Evolutionary conservation across 2,329 filamentous ascomycete species (phyloP), one percentile per base, ranked within the genome.

Genomic region (Pyrenochaeta sp.): DNA sequence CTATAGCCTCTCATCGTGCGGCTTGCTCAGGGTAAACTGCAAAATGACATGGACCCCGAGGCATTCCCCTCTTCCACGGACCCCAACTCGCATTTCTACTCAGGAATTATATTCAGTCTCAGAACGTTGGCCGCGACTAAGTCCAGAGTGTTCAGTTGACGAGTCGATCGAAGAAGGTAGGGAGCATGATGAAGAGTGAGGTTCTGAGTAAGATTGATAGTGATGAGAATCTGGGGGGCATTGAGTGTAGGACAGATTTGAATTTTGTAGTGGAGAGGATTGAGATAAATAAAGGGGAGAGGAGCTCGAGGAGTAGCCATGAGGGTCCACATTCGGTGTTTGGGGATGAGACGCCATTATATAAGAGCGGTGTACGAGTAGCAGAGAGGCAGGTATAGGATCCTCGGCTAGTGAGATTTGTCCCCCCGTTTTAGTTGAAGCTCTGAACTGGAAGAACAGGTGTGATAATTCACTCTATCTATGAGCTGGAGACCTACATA

Each of bases 1-100:
- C 70, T 53, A 79, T 79, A 75, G 76, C 77, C 6, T 72, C 73
- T 79, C 7, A 76, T 79, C 50, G 72, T 72, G 7, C 72, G 71
- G 36, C 66, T 76, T 33, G 74, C 74, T 1, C 58, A 64, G 39
- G 68, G 72, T 14, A 65, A 60, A 27, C 37, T 61, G 2, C 61
- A 71, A 37, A 72, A 69, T 42, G 71, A 72, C 43, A 67, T 67
- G 58, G 45, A 61, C 32, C 44, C 60, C 12, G 55, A 63, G 15
- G 48, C 54, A 2, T 61, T 51, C 20, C 67, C 58, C 39, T 63
- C 23, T 9, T 4, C 62, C 20, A 62, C 58, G 3, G 56, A 60
- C 3, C 60, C 58, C 0, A 40, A 39, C 2, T 66, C 64, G 2
- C 58, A 64, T n/a, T 54, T 56, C 4, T 58, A 50, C 17, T 63